Conservation (phyloP, 345 rosid genomes). For the Cardamine chenopodiifolia region DNA sequence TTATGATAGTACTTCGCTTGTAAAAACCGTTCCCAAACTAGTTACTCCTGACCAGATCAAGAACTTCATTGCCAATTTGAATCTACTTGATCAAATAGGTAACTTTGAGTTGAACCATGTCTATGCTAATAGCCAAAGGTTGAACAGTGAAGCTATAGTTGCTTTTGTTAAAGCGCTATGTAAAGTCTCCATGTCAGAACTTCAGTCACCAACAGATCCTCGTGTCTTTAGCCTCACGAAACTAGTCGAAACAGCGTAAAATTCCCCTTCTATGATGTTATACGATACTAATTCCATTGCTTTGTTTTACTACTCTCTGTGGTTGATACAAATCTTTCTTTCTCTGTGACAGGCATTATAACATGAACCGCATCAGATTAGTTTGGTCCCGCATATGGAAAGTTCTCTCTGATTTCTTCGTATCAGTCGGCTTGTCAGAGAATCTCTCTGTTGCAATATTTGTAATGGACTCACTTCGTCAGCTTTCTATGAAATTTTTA, state of each 20-base stretch:
- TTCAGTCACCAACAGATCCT: slow-evolving; percentile 97
- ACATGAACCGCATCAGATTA: slow-evolving; percentile 91
- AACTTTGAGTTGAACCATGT: slow-evolving; percentile 92
- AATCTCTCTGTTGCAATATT: slow-evolving; percentile 96
- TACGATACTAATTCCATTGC: background rate
- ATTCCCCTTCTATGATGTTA: slow-evolving; percentile 2
- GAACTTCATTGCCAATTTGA: slow-evolving; percentile 79
- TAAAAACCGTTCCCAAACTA: slow-evolving; percentile 61
- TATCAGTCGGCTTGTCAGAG: slow-evolving; percentile 92
- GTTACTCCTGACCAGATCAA: slow-evolving; percentile 83
- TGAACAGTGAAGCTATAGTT: slow-evolving; percentile 93
- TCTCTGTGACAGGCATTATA: slow-evolving; percentile 80
- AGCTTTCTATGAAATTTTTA: slow-evolving; percentile 94
- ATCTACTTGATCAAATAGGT: slow-evolving; percentile 93
- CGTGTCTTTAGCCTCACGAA: slow-evolving; percentile 98
- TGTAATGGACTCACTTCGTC: slow-evolving; percentile 98
- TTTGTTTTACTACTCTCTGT: background rate
- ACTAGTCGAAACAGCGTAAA: slow-evolving; percentile 94
- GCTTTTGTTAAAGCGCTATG: slow-evolving; percentile 92
- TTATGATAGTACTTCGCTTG: slow-evolving; percentile 82
- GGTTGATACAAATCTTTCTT: slow-evolving; percentile 15
- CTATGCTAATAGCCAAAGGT: slow-evolving; percentile 92
- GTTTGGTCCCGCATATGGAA: slow-evolving; percentile 99
- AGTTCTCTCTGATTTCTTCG: slow-evolving; percentile 93
- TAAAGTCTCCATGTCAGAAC: slow-evolving; percentile 88